Evolutionary conservation across 1,284 basidiomycete genomes (phyloP).

Genomic region (Exsudoporus floridanus): DNA sequence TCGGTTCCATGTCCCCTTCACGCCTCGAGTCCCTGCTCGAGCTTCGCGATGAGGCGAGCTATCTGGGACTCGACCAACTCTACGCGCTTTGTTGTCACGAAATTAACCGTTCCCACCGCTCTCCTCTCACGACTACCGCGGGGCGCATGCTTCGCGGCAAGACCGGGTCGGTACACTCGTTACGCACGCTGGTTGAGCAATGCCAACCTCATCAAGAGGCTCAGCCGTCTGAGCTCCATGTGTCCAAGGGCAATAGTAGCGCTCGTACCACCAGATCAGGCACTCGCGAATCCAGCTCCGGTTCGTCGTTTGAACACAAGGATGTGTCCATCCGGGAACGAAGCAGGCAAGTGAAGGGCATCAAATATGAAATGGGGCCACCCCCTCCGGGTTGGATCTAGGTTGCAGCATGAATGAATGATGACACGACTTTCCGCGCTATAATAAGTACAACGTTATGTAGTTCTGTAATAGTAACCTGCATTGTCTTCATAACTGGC

Average conservation of each 20-base stretch:
- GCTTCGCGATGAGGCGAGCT: slow-evolving; percentile 71
- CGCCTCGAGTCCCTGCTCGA: slow-evolving; percentile 67
- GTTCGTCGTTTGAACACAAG: slow-evolving; percentile 25
- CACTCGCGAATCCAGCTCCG: slow-evolving; percentile 5
- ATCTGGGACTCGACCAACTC: slow-evolving; percentile 62
- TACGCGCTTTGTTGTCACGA: slow-evolving; percentile 65
- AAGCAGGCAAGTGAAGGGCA: slow-evolving; percentile 21
- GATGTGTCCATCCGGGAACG: slow-evolving; percentile 30
- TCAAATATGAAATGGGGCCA: slow-evolving; percentile 25
- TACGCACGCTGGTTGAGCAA: slow-evolving; percentile 48
- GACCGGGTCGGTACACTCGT: slow-evolving; percentile 47
- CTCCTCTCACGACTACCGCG: not conserved
- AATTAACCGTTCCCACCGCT: slow-evolving; percentile 47
- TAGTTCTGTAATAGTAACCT: not conserved
- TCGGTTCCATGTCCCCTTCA: slow-evolving; percentile 44
- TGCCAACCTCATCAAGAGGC: slow-evolving; percentile 15
- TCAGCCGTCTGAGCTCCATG: slow-evolving; percentile 8
- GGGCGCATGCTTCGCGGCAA: slow-evolving; percentile 25
- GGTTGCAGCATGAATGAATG: not conserved
- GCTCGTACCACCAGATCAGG: not conserved
- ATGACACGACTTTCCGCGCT: not conserved
- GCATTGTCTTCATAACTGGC: not conserved
- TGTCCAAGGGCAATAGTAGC: slow-evolving; percentile 5
- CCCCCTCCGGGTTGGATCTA: slow-evolving; percentile 52
- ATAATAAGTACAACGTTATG: not conserved